These are phyloP conservation scores for Flaveria linearis DNA, from an alignment of 129 eudicot species.

Conservation along the genomic window DNA sequence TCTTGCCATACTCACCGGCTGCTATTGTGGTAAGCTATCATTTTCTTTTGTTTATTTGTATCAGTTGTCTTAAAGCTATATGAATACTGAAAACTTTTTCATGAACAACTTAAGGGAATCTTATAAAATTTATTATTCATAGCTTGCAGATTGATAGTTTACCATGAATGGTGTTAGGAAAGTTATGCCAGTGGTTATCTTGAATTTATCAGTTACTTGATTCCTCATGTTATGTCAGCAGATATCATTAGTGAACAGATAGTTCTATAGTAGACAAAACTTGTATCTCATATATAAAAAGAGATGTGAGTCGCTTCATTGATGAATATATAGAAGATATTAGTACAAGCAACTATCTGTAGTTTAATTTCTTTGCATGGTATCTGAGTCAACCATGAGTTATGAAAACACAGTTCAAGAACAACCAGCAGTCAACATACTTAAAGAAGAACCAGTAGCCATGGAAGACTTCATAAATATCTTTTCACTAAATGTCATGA, in stretches of 20 bases:
- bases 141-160: background rate
- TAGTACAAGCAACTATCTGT: background rate
- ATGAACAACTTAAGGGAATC: background rate
- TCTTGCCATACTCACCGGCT: slow-evolving; percentile 79
- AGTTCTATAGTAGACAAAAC: background rate
- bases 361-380: background rate
- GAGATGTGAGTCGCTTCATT: background rate
- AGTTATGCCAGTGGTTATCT: background rate
- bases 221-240: background rate
- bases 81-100: background rate
- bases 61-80: background rate
- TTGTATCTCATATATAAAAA: background rate
- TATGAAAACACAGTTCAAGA: background rate
- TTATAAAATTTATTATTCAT: background rate
- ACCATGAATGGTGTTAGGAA: background rate
- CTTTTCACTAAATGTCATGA: background rate
- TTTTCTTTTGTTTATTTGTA: slow-evolving; percentile 4
- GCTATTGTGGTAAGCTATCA: slow-evolving; percentile 73
- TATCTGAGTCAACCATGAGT: background rate
- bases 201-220: background rate
- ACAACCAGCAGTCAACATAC: background rate
- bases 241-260: background rate
- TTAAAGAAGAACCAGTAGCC: background rate
- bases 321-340: background rate
- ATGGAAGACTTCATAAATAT: background rate